Conservation (phyloP, 1,139 yeast species). For the Arxiozyma telluris region DNA sequence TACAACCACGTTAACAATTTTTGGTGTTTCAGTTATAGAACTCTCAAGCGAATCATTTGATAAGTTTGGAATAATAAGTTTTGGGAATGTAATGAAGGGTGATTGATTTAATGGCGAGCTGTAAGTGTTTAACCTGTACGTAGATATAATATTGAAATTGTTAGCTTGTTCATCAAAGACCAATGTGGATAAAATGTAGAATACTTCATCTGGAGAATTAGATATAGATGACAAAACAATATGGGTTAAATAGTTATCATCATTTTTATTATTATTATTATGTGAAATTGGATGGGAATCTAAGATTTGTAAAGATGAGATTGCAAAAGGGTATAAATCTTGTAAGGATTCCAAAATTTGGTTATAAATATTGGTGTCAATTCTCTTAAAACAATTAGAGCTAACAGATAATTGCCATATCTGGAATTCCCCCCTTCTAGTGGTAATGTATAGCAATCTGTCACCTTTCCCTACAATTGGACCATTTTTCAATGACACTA, state of each 20-base stretch:
- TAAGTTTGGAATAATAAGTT: slow-evolving; percentile 46
- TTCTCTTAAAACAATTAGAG: slow-evolving; percentile 34
- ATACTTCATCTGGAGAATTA: slow-evolving; percentile 25
- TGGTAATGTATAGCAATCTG: slow-evolving; percentile 35
- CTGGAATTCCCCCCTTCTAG: slow-evolving; percentile 37
- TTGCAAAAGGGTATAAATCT: slow-evolving; percentile 38
- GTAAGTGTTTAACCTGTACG: slow-evolving; percentile 45
- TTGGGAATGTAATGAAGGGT: slow-evolving; percentile 34
- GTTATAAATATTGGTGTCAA: slow-evolving; percentile 32
- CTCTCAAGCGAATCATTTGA: slow-evolving; percentile 5
- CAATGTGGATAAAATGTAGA: slow-evolving; percentile 47
- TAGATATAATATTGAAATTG: slow-evolving; percentile 50
- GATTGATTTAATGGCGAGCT: slow-evolving; percentile 23
- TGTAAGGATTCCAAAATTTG: slow-evolving; percentile 34
- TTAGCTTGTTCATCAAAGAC: slow-evolving; percentile 39
- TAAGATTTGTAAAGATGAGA: slow-evolving; percentile 37
- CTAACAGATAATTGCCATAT: slow-evolving; percentile 42
- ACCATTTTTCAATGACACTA: slow-evolving; percentile 55
- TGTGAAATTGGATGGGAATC: slow-evolving; percentile 40
- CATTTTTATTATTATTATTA: too few relatives aligned
- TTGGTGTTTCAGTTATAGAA: slow-evolving; percentile 29
- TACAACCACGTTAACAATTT: slow-evolving; percentile 52
- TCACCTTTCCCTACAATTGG: slow-evolving; percentile 46
- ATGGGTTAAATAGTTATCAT: slow-evolving; percentile 34
- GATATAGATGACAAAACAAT: slow-evolving; percentile 41